Evolutionary conservation across 2,329 filamentous ascomycete species (phyloP), one percentile per base, ranked within the genome.

Genomic region (Hymenoscyphus occultus): DNA sequence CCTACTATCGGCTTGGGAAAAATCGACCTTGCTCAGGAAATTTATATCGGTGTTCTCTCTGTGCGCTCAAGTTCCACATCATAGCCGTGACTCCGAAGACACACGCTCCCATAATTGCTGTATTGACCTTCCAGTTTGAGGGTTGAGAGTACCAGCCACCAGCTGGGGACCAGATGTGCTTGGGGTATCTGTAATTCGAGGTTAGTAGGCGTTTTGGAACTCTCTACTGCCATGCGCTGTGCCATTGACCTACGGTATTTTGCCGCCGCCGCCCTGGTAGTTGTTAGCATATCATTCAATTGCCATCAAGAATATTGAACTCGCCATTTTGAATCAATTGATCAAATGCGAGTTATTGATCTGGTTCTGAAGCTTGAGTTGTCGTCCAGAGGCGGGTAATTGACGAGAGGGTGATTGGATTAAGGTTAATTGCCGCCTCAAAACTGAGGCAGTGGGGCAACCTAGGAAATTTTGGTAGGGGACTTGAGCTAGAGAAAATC

Each of bases 91-190:
- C 83, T 69, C 90, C 88, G 71, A 89, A 71, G 61, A 95, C 82
- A 64, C 90, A 84, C 59, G 82, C 84, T 66, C 86, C 85, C 76
- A 93, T 87, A 71, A 95, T 83, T 63, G 89, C 84, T 5, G 95
- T 99, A 83, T 99, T 99, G 74, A 82, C 81, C 78, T 90, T 95
- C 95, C 95, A 99, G 84, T 99, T 99, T 72, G 86, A 83, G 62
- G 95, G 95, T 78, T 96, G 94, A 63, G 90, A 82, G 80, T 99
- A 99, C 95, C 95, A 99, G 80, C 95, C 95, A 85, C 95, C 95
- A 71, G 94, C 84, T 68, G 95, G 95, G 76, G 95, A 98, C 95
- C 95, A 99, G 85, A 99, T 92, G 84, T 99, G 94, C 85, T 97
- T 97, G 79, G 93, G 93, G 81, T 97, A 97, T 76, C 92, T 96